A percentile compares a stretch with the other conserved stretches of the same genome.
These are phyloP conservation scores for Epichloe brachyelytri DNA, from an alignment of 2,329 filamentous ascomycete species.

Conservation along the genomic window DNA sequence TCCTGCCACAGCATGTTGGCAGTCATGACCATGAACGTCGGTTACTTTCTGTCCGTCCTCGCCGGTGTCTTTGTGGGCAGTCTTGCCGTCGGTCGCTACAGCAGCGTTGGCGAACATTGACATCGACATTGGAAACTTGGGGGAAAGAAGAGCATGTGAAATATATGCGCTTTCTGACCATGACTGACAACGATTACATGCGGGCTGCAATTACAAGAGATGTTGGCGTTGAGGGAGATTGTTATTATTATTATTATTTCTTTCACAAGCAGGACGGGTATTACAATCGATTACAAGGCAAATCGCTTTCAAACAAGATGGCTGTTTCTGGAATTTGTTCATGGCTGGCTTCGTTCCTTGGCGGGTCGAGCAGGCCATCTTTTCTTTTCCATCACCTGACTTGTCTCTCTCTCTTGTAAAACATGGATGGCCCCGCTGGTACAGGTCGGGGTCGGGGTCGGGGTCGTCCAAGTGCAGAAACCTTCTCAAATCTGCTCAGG, in stretches of 20 bases:
- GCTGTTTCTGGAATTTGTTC: neutral
- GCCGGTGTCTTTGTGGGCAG: conserved; percentile 78
- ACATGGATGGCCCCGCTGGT: conserved; percentile 10
- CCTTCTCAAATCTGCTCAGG: conserved; percentile 40
- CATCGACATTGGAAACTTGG: too few species aligned
- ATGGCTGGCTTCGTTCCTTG: neutral
- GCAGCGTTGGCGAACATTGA: conserved; percentile 33
- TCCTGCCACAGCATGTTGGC: conserved; percentile 62
- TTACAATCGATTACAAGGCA: neutral
- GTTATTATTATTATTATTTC: neutral
- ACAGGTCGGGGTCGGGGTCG: too few species aligned
- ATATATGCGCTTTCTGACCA: neutral
- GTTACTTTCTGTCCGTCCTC: conserved; percentile 72
- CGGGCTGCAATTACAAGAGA: neutral
- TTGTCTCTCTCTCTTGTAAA: neutral
- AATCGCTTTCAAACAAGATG: too few species aligned
- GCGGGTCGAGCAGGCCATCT: too few species aligned
- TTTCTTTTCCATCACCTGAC: neutral
- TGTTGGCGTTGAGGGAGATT: neutral
- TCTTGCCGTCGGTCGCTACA: conserved; percentile 62
- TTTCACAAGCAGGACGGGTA: neutral
- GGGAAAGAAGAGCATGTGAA: neutral
- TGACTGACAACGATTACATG: neutral
- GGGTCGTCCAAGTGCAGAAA: conserved; percentile 13
- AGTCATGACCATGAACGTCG: conserved; percentile 81